Percentiles rank a stretch among this genome's conserved stretches.
These are phyloP conservation scores for Onygenales sp. DNA, from an alignment of 2,329 filamentous ascomycete species.

Conservation along the genomic window DNA sequence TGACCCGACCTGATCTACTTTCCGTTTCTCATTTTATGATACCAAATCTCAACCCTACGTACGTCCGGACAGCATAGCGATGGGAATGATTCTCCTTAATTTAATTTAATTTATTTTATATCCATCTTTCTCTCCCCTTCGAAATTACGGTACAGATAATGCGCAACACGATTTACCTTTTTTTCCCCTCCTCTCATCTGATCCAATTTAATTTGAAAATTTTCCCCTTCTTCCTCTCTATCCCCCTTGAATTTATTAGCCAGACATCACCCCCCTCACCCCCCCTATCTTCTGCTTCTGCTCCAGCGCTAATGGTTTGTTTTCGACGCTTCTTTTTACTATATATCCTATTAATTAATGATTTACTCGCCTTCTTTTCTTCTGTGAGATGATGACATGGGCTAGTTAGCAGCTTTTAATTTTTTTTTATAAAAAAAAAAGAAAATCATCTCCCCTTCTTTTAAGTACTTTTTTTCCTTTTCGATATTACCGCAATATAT, in stretches of 20 bases:
- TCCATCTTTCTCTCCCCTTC: slow-evolving; percentile 5
- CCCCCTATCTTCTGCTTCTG: slow-evolving; percentile 5
- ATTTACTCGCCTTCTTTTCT: too few species aligned
- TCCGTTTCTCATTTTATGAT: not conserved
- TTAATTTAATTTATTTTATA: not conserved
- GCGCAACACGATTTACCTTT: too few species aligned
- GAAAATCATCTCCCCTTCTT: not conserved
- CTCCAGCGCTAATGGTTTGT: not conserved
- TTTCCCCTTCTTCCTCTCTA: too few species aligned
- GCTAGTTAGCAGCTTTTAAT: too few species aligned
- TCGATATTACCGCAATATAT: not conserved
- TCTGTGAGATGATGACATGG: too few species aligned
- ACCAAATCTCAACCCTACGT: not conserved
- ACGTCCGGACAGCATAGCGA: not conserved
- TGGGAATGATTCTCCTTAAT: not conserved
- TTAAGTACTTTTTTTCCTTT: not conserved
- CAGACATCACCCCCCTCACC: too few species aligned
- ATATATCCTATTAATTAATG: not conserved
- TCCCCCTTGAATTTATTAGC: too few species aligned
- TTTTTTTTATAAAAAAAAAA: not conserved
- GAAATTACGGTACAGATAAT: slow-evolving; percentile 17
- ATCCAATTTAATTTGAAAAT: too few species aligned
- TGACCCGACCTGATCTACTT: not conserved
- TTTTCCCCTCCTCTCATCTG: too few species aligned
- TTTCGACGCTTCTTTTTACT: not conserved